These are phyloP conservation scores for Eutypa lata DNA, from an alignment of 2,329 filamentous ascomycete genomes.

Conservation along the genomic window DNA sequence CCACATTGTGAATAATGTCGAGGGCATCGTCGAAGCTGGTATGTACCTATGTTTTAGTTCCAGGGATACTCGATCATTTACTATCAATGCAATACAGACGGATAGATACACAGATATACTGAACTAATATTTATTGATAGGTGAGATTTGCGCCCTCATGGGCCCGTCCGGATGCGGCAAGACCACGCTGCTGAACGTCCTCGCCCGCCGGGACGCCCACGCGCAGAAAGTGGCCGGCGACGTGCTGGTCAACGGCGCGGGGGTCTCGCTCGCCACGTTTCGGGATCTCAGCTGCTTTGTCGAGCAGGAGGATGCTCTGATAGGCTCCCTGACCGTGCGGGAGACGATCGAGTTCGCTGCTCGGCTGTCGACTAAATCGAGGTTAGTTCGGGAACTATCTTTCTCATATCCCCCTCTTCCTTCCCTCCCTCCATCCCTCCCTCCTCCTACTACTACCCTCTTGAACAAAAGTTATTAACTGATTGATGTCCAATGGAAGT, in stretches of 20 bases:
- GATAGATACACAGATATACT: no score
- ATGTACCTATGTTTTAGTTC: constrained; percentile 6
- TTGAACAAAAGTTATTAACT: no score
- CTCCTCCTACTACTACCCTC: no score
- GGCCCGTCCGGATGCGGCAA: constrained; percentile 74
- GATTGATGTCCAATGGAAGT: constrained; percentile 19
- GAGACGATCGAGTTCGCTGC: constrained; percentile 80
- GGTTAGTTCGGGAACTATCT: constrained; percentile 29
- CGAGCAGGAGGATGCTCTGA: constrained; percentile 83
- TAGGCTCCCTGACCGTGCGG: constrained; percentile 74
- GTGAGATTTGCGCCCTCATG: constrained; percentile 77
- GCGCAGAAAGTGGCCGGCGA: constrained; percentile 47
- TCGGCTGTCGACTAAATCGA: constrained; percentile 55
- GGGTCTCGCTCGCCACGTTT: constrained; percentile 52
- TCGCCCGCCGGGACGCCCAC: constrained; percentile 63
- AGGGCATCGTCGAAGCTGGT: constrained; percentile 64
- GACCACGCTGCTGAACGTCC: constrained; percentile 77
- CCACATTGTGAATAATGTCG: constrained; percentile 60
- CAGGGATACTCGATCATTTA: no score
- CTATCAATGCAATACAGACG: no score
- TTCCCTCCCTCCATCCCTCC: no score
- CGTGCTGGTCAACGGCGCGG: constrained; percentile 61
- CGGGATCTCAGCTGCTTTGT: constrained; percentile 72
- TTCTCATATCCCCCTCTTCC: background rate
- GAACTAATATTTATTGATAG: constrained; percentile 29